Base-by-base conservation (phyloP, 345 rosid species). In the Erysimum cheiranthoides region DNA sequence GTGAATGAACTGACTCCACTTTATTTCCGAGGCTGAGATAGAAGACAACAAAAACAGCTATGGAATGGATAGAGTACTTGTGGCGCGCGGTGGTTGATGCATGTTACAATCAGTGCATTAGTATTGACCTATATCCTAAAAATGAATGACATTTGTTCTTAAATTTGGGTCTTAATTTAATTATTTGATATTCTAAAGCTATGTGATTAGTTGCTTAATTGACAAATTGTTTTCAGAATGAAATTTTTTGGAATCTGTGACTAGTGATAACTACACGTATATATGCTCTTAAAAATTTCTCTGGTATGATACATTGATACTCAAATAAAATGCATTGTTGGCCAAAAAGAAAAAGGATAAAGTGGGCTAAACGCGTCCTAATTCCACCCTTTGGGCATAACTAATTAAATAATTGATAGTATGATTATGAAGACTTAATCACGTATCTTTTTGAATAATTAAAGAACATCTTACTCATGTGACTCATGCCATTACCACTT, bases 361-460 rank as follows among this genome's bases (percentile, higher is more conserved):
- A 25, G 35, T 40, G 34, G 46, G 21, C 21, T 62, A 25, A 62
- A 40, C 67, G 43, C 43, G 51, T 62, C 67, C 51, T 51, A 28
- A 28, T 12, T 53, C 18, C 9, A 5, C 36, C 8, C 60, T 30
- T 13, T 51, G 2, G 3, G 31, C 30, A 51, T 21, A 10, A 25
- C 4, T 45, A 5, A 3, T 45, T 5, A 5, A n/a, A 16, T n/a
- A n/a, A 1, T 28, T 14, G 4, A 39, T 39, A 42, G 28, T 27
- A 53, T 30, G 14, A 54, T 14, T 30, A 54, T 30, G 59, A 12
- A 11, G 34, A 53, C 58, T 11, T 53, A 21, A 8, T 50, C 28
- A 50, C 54, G 28, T 2, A 21, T 50, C 54, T 18, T 21, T 50
- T 8, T 47, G 10, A 47, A 47, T 4, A 50, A 18, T 18, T 2